Evolutionary conservation across 208 protist species (phyloP).

Genomic region (Trypanosoma vivax): DNA sequence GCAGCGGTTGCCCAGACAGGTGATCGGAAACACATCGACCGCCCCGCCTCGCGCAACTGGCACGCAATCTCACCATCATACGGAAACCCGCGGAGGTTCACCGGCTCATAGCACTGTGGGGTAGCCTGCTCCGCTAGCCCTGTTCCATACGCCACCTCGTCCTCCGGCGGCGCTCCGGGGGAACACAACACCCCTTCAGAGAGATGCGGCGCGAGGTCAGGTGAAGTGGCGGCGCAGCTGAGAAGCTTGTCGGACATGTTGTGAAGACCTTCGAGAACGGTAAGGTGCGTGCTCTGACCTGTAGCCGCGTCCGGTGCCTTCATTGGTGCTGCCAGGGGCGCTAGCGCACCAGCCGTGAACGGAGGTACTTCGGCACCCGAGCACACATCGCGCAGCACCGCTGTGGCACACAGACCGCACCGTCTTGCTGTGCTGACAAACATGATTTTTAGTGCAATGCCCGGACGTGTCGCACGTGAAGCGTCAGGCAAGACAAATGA

Average conservation of each 20-base stretch:
- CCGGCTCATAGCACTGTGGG: constrained; percentile 12
- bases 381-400: not conserved
- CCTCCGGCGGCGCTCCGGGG: not conserved
- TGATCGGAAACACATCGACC: constrained; percentile 23
- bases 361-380: no score
- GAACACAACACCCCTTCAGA: not conserved
- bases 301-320: no score
- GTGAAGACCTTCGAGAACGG: constrained; percentile 3
- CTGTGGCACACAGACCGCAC: not conserved
- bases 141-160: not conserved
- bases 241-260: constrained; percentile 5
- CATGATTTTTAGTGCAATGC: not conserved
- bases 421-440: not conserved
- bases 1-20: constrained; percentile 33
- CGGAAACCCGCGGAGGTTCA: constrained; percentile 9
- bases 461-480: not conserved
- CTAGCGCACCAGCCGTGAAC: no score
- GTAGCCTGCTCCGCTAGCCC: not conserved
- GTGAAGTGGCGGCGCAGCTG: not conserved
- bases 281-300: no score
- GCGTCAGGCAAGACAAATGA: not conserved
- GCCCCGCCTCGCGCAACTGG: constrained; percentile 11
- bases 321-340: no score
- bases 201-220: not conserved
- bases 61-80: constrained; percentile 27